Evolutionary conservation across 805 yeast species (phyloP).

Genomic region (Saturnispora galanensis): DNA sequence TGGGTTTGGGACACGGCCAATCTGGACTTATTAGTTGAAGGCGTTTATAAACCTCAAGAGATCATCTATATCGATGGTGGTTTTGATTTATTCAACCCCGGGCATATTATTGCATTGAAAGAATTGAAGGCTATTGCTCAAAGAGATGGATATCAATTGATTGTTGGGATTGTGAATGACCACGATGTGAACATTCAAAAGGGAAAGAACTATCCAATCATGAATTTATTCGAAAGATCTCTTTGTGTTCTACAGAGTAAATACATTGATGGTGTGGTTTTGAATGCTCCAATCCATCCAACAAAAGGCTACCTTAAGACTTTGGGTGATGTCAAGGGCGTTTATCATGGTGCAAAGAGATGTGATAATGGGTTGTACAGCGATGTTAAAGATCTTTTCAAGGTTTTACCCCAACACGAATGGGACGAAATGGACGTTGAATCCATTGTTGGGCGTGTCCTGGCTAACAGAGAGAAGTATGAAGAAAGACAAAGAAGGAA

Average conservation of each 20-base stretch:
- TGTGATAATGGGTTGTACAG: slow-evolving; percentile 24
- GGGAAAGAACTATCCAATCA: slow-evolving; percentile 67
- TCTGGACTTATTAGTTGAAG: slow-evolving; percentile 27
- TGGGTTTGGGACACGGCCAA: slow-evolving; percentile 25
- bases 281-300: slow-evolving; percentile 58
- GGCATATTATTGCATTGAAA: slow-evolving; percentile 70
- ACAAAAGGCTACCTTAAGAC: slow-evolving; percentile 29
- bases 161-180: slow-evolving; percentile 65
- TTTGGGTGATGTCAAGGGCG: slow-evolving; percentile 29
- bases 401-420: slow-evolving; percentile 41
- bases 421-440: slow-evolving; percentile 58
- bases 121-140: slow-evolving; percentile 29
- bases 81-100: slow-evolving; percentile 89
- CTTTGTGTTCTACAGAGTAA: slow-evolving; percentile 82
- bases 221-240: slow-evolving; percentile 80
- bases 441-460: slow-evolving; percentile 67
- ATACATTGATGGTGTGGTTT: slow-evolving; percentile 68
- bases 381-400: slow-evolving; percentile 27
- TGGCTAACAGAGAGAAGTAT: slow-evolving; percentile 55
- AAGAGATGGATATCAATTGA: slow-evolving; percentile 30
- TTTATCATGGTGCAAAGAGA: slow-evolving; percentile 52
- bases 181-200: slow-evolving; percentile 41
- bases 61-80: slow-evolving; percentile 61
- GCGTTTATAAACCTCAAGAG: slow-evolving; percentile 19
- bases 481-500: slow-evolving; percentile 82